phyloP scores from a whole-genome alignment of 163 green algal species.

The Trebouxia gelatinosa region DNA sequence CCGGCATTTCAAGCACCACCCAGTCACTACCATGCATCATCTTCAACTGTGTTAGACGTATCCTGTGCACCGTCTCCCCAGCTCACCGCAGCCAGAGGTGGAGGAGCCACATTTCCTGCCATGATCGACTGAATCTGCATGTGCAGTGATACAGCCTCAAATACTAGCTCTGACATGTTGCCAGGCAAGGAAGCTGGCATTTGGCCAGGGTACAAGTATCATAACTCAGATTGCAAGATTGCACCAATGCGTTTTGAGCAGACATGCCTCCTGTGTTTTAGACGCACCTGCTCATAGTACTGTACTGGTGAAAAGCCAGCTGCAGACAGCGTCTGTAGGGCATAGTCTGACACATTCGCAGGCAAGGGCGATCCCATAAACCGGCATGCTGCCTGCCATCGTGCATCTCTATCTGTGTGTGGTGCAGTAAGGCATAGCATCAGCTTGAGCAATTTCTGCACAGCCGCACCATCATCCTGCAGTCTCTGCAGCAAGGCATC shows the following conservation, averaged over 20 bases:
- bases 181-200: background rate
- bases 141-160: too few species aligned
- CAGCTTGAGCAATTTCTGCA: too few species aligned
- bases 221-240: background rate
- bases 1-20: too few species aligned
- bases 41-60: background rate
- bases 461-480: too few species aligned
- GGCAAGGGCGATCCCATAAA: too few species aligned
- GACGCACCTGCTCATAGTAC: background rate
- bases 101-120: background rate
- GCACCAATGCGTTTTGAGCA: background rate
- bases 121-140: slow-evolving; percentile 28
- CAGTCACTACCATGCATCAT: slow-evolving; percentile 2
- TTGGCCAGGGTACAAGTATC: background rate
- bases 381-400: too few species aligned
- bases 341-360: too few species aligned
- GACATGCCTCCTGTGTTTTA: background rate
- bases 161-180: too few species aligned
- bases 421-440: too few species aligned
- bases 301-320: background rate
- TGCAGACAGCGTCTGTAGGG: too few species aligned
- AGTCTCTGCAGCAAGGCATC: too few species aligned
- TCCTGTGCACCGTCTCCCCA: background rate
- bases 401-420: too few species aligned
- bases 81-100: background rate